Evolutionary conservation across 2,329 filamentous ascomycete species (phyloP).

Genomic region (Myriosclerotinia curreyana): DNA sequence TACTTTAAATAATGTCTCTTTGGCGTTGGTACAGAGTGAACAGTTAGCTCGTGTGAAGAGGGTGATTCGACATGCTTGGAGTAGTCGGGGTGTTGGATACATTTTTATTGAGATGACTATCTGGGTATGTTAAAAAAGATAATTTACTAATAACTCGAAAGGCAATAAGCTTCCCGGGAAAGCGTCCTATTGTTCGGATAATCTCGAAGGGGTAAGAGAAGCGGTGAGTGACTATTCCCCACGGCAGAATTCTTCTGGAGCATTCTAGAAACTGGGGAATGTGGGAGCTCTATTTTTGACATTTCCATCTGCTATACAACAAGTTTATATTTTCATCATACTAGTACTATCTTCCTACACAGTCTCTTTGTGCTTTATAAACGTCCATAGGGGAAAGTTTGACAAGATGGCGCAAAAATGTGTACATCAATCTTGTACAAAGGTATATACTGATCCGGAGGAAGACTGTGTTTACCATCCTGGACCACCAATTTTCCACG

Average conservation of each 20-base stretch:
- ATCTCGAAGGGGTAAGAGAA: neutral
- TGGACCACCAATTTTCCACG: conserved; percentile 90
- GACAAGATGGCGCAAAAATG: conserved; percentile 65
- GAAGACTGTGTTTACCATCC: conserved; percentile 91
- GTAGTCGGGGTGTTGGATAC: conserved; percentile 50
- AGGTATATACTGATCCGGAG: conserved; percentile 75
- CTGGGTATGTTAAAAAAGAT: neutral
- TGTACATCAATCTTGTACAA: conserved; percentile 94
- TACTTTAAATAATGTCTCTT: conserved; percentile 63
- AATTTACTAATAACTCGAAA: neutral
- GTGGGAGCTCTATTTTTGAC: neutral
- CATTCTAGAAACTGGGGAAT: conserved; percentile 17
- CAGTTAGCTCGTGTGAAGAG: conserved; percentile 73
- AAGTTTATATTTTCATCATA: too few species aligned
- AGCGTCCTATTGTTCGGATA: too few species aligned
- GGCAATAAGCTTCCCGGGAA: too few species aligned
- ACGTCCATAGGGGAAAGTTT: neutral
- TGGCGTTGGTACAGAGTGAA: conserved; percentile 67
- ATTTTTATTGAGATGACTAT: too few species aligned
- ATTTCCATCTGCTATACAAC: conserved; percentile 2
- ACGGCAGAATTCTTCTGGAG: conserved; percentile 19
- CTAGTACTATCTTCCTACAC: too few species aligned
- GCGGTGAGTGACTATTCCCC: neutral
- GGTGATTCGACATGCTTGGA: conserved; percentile 62
- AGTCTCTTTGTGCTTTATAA: neutral